phyloP scores from a whole-genome alignment of 1,284 basidiomycete species.

The Pseudozyma flocculosa region DNA sequence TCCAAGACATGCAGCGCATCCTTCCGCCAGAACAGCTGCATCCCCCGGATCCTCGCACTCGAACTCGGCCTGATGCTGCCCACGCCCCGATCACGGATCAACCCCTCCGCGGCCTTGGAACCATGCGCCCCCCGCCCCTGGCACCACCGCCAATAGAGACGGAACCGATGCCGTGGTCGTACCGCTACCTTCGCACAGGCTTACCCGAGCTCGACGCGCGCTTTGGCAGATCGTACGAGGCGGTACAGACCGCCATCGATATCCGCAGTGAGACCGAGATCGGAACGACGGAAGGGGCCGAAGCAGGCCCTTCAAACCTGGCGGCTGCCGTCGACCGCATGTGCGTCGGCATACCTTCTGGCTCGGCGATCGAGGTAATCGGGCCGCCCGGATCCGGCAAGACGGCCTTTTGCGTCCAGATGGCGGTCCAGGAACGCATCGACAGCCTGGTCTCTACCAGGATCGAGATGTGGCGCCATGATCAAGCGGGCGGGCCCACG shows the following conservation, averaged over 20 bases:
- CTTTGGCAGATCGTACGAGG: conserved; percentile 10
- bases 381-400: conserved; percentile 32
- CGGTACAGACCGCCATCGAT: conserved; percentile 8
- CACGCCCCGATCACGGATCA: not conserved
- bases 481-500: not conserved
- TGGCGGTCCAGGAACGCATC: conserved; percentile 22
- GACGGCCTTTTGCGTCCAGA: conserved; percentile 15
- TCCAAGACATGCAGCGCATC: not conserved
- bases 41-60: not conserved
- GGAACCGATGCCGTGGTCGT: not conserved
- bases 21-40: not conserved
- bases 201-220: not conserved
- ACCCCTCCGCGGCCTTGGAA: too few species aligned
- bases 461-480: not conserved
- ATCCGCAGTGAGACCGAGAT: not conserved
- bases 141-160: not conserved
- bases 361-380: conserved; percentile 22
- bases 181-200: conserved; percentile 1
- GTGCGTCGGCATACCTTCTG: conserved; percentile 21
- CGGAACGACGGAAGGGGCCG: not conserved
- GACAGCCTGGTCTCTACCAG: conserved; percentile 15
- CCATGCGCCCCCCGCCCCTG: not conserved
- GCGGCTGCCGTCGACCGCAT: not conserved
- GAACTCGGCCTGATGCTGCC: not conserved
- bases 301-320: too few species aligned